Base-by-base conservation (phyloP, 2,329 filamentous ascomycete species). In the Aspergillus sclerotialis region DNA sequence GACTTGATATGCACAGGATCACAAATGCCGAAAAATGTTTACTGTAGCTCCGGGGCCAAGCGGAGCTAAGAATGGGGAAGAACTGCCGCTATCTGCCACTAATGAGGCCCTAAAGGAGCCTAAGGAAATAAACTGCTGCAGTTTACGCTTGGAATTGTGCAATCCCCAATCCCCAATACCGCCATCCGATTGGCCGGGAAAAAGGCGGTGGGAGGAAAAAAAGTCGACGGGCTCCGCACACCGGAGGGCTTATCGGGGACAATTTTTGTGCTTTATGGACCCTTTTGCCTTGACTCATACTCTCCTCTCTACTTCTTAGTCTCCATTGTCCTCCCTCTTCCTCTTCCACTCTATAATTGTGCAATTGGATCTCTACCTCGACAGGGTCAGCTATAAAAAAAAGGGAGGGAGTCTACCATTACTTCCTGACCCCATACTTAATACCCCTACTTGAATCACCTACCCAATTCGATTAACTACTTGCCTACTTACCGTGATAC, bases 171-270 rank as follows among this genome's bases (percentile, higher is more conserved):
- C n/a, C n/a, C n/a, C n/a, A n/a, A n/a, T 6, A 10, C 19, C 7
- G 19, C 7, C 19, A 23, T 10, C 11, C 34, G n/a, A 45, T 45
- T 45, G 39, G 42, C 5, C 3, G 8, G 17, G 23, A 4, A 3
- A 41, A 28, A 28, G 24, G 26, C 26, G 26, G 26, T 14, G 26
- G 13, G 9, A 12, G n/a, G 3, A 30, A 32, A 38, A 40, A 42
- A 37, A 29, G 7, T 23, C 14, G 19, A 33, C 25, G 19, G 29
- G 33, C 45, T 48, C 52, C 52, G 52, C 44, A 46, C 43, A 53
- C 48, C 52, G 52, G 52, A 50, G 42, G 40, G 48, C 49, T 53
- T 50, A 55, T 52, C 49, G 47, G 35, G 34, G 38, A 30, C 31
- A 31, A 27, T 13, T 39, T 38, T 35, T 35, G 17, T 30, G 27